These are phyloP conservation scores for Lipomyces starkeyi DNA, from an alignment of 805 yeast genomes.

Conservation along the genomic window DNA sequence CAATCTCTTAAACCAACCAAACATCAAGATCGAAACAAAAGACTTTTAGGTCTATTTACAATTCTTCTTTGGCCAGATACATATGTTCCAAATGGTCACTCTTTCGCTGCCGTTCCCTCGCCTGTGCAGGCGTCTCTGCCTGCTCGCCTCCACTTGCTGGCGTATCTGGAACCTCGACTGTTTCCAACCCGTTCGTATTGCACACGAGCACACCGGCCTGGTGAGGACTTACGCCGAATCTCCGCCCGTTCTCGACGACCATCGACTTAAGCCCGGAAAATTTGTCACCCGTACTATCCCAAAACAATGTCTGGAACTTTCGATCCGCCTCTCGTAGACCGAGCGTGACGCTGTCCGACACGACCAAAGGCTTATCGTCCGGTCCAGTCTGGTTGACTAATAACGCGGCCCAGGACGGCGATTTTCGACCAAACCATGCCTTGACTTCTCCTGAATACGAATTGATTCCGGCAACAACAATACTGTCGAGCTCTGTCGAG, in stretches of 20 bases:
- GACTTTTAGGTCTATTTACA: conserved; percentile 14
- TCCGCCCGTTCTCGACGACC: conserved; percentile 35
- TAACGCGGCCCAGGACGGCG: conserved; percentile 36
- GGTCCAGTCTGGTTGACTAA: conserved; percentile 27
- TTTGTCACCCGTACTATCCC: conserved; percentile 31
- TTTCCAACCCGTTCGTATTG: conserved; percentile 34
- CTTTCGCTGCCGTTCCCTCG: conserved; percentile 6
- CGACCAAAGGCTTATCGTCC: conserved; percentile 30
- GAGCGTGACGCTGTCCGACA: conserved; percentile 30
- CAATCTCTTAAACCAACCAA: background rate
- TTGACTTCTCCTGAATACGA: conserved; percentile 29
- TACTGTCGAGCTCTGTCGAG: conserved; percentile 33
- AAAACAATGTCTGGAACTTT: conserved; percentile 36
- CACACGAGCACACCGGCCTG: conserved; percentile 35
- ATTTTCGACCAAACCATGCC: conserved; percentile 31
- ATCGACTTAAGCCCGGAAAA: conserved; percentile 32
- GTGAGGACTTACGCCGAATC: conserved; percentile 35
- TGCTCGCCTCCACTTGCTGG: conserved; percentile 5
- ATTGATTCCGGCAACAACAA: conserved; percentile 26
- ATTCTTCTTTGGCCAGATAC: conserved; percentile 32
- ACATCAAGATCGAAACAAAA: background rate
- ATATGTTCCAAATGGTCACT: conserved; percentile 33
- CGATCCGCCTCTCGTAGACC: conserved; percentile 27
- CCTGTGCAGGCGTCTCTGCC: conserved; percentile 6
- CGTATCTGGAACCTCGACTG: conserved; percentile 29